These are phyloP conservation scores for Naumovozyma castellii DNA, from an alignment of 805 yeast species.

Conservation along the genomic window DNA sequence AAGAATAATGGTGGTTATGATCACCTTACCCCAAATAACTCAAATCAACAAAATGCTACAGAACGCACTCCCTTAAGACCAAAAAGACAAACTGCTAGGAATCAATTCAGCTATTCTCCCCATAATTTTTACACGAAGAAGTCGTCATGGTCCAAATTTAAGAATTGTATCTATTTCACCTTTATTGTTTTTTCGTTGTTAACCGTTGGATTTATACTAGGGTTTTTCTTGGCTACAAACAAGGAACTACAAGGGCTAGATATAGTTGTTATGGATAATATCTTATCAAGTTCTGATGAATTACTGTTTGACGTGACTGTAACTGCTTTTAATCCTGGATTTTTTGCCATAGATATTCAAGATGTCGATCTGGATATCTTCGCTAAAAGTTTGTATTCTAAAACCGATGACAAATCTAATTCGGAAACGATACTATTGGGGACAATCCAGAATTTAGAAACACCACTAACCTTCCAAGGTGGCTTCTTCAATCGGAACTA, in stretches of 20 bases:
- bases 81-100: conserved; percentile 11
- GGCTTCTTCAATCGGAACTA: conserved; percentile 60
- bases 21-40: neutral
- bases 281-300: conserved; percentile 76
- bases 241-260: conserved; percentile 67
- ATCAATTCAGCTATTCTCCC: conserved; percentile 34
- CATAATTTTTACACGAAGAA: conserved; percentile 37
- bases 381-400: conserved; percentile 52
- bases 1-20: neutral
- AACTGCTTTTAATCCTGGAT: conserved; percentile 81
- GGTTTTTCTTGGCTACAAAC: conserved; percentile 77
- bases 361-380: conserved; percentile 75
- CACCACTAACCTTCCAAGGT: conserved; percentile 67
- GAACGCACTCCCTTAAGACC: conserved; percentile 19
- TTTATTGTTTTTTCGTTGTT: conserved; percentile 39
- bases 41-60: conserved; percentile 6
- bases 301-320: conserved; percentile 68
- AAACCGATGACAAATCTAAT: conserved; percentile 1
- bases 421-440: conserved; percentile 72
- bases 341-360: conserved; percentile 53
- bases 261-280: conserved; percentile 53
- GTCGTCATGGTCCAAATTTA: conserved; percentile 26
- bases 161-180: conserved; percentile 29
- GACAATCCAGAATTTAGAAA: conserved; percentile 51
- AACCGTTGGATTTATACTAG: conserved; percentile 67